Conservation (phyloP, 164 flowering plant genomes). For the Liriodendron chinense region DNA sequence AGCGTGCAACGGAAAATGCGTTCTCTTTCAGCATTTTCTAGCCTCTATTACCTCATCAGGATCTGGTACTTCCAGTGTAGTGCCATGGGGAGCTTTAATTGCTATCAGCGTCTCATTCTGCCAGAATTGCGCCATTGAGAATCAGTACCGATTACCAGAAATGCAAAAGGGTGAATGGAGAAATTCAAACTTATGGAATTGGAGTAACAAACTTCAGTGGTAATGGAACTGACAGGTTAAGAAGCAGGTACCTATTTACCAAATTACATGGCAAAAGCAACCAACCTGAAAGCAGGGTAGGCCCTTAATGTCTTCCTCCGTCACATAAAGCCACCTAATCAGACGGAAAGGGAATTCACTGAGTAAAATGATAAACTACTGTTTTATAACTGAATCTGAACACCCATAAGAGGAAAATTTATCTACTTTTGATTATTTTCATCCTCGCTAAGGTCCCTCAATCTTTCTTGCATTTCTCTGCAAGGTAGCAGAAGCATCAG, state of each 20-base stretch:
- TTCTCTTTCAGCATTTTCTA: not conserved
- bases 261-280: constrained; percentile 8
- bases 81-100: constrained; percentile 97
- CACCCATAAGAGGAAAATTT: not conserved
- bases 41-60: constrained; percentile 77
- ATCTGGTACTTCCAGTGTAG: constrained; percentile 95
- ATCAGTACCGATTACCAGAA: not conserved
- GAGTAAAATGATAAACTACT: not conserved
- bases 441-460: constrained; percentile 85
- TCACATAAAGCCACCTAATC: constrained; percentile 88
- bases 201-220: not conserved
- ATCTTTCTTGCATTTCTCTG: constrained; percentile 93
- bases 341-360: constrained; percentile 2
- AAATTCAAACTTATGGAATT: not conserved
- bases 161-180: not conserved
- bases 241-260: not conserved
- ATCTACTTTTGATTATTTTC: constrained; percentile 75
- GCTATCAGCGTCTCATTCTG: constrained; percentile 95
- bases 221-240: not conserved
- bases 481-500: constrained; percentile 25
- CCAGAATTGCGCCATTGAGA: constrained; percentile 12
- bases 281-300: constrained; percentile 90
- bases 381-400: not conserved
- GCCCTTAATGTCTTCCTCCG: constrained; percentile 88
- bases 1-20: constrained; percentile 1